These are phyloP conservation scores for Pseudopyrenochaeta lycopersici DNA, from an alignment of 2,329 filamentous ascomycete species.

Conservation along the genomic window DNA sequence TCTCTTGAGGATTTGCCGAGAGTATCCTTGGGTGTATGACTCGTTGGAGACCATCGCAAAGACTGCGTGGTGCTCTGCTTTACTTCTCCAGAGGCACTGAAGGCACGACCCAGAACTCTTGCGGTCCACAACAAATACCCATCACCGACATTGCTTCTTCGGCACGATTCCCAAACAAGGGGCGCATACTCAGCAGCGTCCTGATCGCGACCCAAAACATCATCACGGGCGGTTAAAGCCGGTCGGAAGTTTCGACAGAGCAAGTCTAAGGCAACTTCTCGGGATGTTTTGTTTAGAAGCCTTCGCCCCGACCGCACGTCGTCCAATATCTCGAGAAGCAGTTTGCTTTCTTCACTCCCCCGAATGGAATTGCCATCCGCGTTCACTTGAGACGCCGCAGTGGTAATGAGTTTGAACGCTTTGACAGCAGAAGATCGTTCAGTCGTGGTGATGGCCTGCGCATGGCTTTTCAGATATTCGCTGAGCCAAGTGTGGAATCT, in stretches of 20 bases:
- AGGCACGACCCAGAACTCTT: constrained; percentile 82
- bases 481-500: constrained; percentile 82
- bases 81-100: constrained; percentile 70
- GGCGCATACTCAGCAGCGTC: constrained; percentile 69
- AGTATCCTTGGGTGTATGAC: constrained; percentile 26
- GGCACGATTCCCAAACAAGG: constrained; percentile 80
- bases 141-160: constrained; percentile 67
- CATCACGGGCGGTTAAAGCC: constrained; percentile 65
- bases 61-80: constrained; percentile 48
- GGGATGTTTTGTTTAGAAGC: constrained; percentile 75
- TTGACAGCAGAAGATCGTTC: constrained; percentile 47
- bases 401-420: constrained; percentile 73
- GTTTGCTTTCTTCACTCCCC: constrained; percentile 77
- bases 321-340: constrained; percentile 80
- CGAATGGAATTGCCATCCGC: constrained; percentile 74
- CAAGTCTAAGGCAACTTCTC: constrained; percentile 73
- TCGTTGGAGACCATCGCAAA: constrained; percentile 36
- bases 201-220: constrained; percentile 74
- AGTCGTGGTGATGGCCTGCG: constrained; percentile 27
- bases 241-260: constrained; percentile 79
- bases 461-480: constrained; percentile 69
- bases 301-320: constrained; percentile 71
- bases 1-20: constrained; percentile 40
- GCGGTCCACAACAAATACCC: constrained; percentile 87
- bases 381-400: constrained; percentile 73